Percentiles rank a stretch among this genome's conserved stretches.
Conservation (phyloP, 805 yeast genomes). For the Candida gorgasii region DNA sequence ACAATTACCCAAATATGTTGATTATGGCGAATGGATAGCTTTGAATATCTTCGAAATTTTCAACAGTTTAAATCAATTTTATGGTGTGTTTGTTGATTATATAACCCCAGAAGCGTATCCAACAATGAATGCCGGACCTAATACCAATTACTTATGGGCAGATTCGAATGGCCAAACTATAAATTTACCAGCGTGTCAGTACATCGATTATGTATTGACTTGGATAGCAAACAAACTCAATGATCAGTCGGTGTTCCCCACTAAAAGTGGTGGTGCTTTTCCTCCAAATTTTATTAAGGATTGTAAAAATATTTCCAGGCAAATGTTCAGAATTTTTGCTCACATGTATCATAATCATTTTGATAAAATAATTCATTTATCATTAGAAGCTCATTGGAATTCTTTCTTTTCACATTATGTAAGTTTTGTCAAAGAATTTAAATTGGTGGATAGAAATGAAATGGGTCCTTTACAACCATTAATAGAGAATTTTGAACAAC, state of each 20-base stretch:
- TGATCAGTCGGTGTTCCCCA: conserved; percentile 90
- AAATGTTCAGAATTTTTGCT: conserved; percentile 94
- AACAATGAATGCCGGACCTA: conserved; percentile 95
- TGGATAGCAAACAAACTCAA: conserved; percentile 88
- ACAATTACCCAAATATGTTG: conserved; percentile 92
- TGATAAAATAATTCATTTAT: conserved; percentile 87
- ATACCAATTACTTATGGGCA: conserved; percentile 87
- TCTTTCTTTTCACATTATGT: conserved; percentile 94
- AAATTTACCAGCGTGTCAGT: conserved; percentile 88
- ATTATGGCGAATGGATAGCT: conserved; percentile 94
- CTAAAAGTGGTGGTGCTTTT: conserved; percentile 84
- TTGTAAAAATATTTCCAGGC: conserved; percentile 82
- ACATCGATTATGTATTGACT: conserved; percentile 85
- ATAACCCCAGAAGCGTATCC: conserved; percentile 89
- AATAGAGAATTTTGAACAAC: conserved; percentile 77
- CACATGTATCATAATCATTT: conserved; percentile 94
- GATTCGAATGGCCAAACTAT: conserved; percentile 75
- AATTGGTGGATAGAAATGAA: conserved; percentile 75
- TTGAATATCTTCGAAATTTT: conserved; percentile 87
- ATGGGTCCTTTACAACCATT: conserved; percentile 74
- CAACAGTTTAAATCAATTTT: conserved; percentile 82
- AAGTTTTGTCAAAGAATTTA: conserved; percentile 82
- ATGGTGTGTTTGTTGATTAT: conserved; percentile 87
- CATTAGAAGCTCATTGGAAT: conserved; percentile 97
- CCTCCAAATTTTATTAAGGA: conserved; percentile 83